Conservation (phyloP, 495 filamentous ascomycete genomes). For the Filosporella fistucella region DNA sequence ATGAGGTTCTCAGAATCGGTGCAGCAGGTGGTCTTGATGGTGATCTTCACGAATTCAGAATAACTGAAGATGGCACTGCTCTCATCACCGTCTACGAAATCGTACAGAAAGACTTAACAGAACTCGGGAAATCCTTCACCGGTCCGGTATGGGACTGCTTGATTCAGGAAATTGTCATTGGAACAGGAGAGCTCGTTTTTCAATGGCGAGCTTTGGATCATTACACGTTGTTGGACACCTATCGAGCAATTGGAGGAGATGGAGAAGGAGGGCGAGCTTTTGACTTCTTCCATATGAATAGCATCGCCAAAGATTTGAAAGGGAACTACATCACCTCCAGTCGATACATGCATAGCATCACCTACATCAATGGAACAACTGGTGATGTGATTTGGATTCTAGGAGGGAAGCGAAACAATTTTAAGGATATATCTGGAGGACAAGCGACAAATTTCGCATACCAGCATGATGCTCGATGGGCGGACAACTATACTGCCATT, state of each 20-base stretch:
- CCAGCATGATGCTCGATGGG: constrained; percentile 51
- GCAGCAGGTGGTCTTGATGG: constrained; percentile 27
- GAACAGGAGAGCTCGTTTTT: constrained; percentile 35
- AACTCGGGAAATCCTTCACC: neutral
- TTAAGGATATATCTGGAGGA: constrained; percentile 36
- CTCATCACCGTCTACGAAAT: constrained; percentile 1
- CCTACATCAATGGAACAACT: constrained; percentile 27
- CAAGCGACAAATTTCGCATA: constrained; percentile 42
- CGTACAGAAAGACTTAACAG: neutral
- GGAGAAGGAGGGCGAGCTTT: constrained; percentile 19
- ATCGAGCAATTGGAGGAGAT: constrained; percentile 16
- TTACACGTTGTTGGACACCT: constrained; percentile 18
- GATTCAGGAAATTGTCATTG: constrained; percentile 28
- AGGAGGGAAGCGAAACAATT: constrained; percentile 39
- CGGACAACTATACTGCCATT: constrained; percentile 19
- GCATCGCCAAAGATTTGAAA: constrained; percentile 26
- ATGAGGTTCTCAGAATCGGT: constrained; percentile 32
- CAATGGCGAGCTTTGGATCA: constrained; percentile 37
- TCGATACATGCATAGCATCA: constrained; percentile 32
- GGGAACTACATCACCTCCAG: constrained; percentile 40
- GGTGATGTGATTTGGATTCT: constrained; percentile 40
- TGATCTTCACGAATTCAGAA: constrained; percentile 3
- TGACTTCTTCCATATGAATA: constrained; percentile 40
- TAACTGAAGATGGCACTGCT: neutral
- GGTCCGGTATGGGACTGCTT: neutral